phyloP scores from a whole-genome alignment of 2,329 filamentous ascomycete species.

The Stagonosporopsis rhizophila region DNA sequence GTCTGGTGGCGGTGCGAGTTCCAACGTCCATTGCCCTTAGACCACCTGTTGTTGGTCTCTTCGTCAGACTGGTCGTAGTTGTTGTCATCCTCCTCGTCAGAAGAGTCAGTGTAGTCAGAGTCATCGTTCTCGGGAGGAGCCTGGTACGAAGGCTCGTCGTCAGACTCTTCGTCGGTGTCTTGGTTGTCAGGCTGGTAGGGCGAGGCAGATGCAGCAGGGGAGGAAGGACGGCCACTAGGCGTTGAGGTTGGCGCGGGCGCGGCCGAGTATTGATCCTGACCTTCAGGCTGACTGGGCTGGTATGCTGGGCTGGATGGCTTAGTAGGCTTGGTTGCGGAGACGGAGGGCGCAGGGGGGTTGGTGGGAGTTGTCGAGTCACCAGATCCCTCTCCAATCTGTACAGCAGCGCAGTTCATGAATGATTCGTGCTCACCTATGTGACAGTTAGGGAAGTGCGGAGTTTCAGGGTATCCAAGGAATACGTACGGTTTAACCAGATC shows the following conservation, averaged over 20 bases:
- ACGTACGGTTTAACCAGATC: conserved; percentile 56
- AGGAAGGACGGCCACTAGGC: conserved; percentile 8
- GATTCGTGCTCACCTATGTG: conserved; percentile 49
- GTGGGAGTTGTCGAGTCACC: conserved; percentile 24
- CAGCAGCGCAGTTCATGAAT: conserved; percentile 55
- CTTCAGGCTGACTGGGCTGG: conserved; percentile 17
- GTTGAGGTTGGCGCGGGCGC: conserved; percentile 11
- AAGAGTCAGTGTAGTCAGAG: neutral
- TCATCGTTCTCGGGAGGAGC: conserved; percentile 13
- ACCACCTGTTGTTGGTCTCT: conserved; percentile 9
- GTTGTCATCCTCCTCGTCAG: conserved; percentile 9
- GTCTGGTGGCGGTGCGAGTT: conserved; percentile 14
- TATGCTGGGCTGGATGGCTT: conserved; percentile 19
- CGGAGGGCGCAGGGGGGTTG: conserved; percentile 19
- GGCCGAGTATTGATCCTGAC: conserved; percentile 6
- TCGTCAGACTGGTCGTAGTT: conserved; percentile 2
- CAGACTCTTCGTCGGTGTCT: conserved; percentile 5
- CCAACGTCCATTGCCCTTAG: conserved; percentile 5
- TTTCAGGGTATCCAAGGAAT: neutral
- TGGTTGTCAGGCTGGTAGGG: conserved; percentile 9
- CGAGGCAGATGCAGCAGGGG: conserved; percentile 8
- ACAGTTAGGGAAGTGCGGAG: neutral
- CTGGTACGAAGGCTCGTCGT: conserved; percentile 6
- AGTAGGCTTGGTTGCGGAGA: conserved; percentile 23
- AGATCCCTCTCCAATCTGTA: conserved; percentile 49